phyloP scores from a whole-genome alignment of 768 basidiomycete species.

The Tylopilus plumbeoviolaceoides region DNA sequence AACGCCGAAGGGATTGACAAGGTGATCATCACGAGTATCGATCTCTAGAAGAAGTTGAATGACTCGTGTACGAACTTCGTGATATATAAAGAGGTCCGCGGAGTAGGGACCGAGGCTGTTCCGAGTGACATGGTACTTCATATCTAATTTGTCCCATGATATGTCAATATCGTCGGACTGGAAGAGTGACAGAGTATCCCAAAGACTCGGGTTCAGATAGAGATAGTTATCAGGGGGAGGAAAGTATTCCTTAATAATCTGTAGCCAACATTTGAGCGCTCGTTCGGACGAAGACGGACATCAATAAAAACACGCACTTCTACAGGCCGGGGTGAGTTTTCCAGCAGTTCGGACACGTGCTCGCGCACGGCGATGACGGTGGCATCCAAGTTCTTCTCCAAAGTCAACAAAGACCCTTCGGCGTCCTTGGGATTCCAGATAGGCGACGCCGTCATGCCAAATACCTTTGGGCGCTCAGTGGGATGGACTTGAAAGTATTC shows the following conservation, averaged over 20 bases:
- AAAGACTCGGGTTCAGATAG: conserved; percentile 55
- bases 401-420: conserved; percentile 50
- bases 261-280: background rate
- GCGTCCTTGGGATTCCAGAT: conserved; percentile 79
- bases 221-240: conserved; percentile 48
- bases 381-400: conserved; percentile 71
- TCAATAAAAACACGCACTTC: conserved; percentile 45
- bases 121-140: conserved; percentile 58
- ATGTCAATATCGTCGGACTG: conserved; percentile 38
- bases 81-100: conserved; percentile 67
- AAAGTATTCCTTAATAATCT: conserved; percentile 59
- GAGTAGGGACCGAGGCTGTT: conserved; percentile 68
- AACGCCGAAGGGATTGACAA: conserved; percentile 13
- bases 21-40: conserved; percentile 16
- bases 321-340: conserved; percentile 57
- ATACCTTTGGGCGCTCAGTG: conserved; percentile 67
- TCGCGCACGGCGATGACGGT: conserved; percentile 72
- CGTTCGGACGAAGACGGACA: background rate
- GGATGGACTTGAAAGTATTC: conserved; percentile 47
- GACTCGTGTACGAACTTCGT: conserved; percentile 53
- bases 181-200: conserved; percentile 46
- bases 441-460: conserved; percentile 91
- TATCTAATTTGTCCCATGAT: conserved; percentile 56
- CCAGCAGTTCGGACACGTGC: conserved; percentile 59
- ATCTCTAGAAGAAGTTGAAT: conserved; percentile 35